Evolutionary conservation across 2,329 filamentous ascomycete species (phyloP).

Genomic region (Hawksworthiomyces lignivorus): DNA sequence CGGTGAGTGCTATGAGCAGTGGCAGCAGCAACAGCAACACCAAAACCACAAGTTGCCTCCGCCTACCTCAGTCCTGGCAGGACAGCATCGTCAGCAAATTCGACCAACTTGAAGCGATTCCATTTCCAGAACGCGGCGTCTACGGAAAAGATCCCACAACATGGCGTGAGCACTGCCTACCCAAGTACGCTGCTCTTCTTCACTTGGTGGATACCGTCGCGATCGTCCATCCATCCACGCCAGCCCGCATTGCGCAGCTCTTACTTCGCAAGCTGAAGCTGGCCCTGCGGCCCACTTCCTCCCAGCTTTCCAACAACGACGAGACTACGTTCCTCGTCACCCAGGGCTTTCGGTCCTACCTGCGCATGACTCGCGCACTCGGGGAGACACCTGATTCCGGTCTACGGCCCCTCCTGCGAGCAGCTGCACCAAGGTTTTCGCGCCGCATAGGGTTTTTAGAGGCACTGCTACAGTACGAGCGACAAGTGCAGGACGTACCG

Average conservation of each 20-base stretch:
- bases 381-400: constrained; percentile 50
- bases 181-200: constrained; percentile 60
- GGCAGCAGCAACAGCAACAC: not conserved
- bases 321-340: constrained; percentile 67
- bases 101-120: constrained; percentile 53
- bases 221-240: constrained; percentile 57
- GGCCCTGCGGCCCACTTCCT: constrained; percentile 52
- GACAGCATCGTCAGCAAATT: constrained; percentile 65
- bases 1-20: not conserved
- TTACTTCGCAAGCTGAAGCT: constrained; percentile 59
- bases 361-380: constrained; percentile 51
- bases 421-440: constrained; percentile 58
- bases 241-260: constrained; percentile 57
- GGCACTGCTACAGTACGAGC: constrained; percentile 51
- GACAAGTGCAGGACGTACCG: constrained; percentile 17
- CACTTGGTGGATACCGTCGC: constrained; percentile 55
- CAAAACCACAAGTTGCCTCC: constrained; percentile 36
- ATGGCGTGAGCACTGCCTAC: constrained; percentile 56
- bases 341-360: constrained; percentile 65
- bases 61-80: constrained; percentile 61
- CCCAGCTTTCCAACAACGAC: constrained; percentile 44
- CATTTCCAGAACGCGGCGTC: constrained; percentile 56
- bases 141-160: constrained; percentile 55
- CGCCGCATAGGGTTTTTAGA: constrained; percentile 59
- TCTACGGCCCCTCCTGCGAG: constrained; percentile 58